These are phyloP conservation scores for Morella rubra DNA, from an alignment of 306 rosid species.

Conservation along the genomic window DNA sequence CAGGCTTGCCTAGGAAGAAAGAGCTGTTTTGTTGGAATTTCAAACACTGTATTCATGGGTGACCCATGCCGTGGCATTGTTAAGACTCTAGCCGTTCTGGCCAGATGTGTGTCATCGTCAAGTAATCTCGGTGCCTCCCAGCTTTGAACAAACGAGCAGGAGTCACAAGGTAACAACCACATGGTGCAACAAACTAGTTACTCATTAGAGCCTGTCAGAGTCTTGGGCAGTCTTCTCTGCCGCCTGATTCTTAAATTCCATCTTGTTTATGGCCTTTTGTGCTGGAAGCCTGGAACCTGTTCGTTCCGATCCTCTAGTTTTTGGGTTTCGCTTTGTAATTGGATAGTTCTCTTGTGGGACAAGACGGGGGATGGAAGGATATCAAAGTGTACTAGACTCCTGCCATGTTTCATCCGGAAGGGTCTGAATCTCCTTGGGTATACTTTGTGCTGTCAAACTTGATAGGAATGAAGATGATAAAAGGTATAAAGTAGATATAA, in stretches of 20 bases:
- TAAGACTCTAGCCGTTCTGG: constrained; percentile 80
- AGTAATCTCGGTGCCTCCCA: constrained; percentile 25
- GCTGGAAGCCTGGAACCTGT: background rate
- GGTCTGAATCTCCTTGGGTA: too few species aligned
- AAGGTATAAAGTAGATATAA: too few species aligned
- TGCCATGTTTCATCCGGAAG: too few species aligned
- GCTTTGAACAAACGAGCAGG: constrained; percentile 32
- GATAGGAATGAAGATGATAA: too few species aligned
- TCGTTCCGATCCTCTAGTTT: background rate
- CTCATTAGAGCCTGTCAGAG: background rate
- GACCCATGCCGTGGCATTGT: constrained; percentile 66
- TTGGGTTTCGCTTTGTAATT: background rate
- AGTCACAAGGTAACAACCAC: constrained; percentile 4
- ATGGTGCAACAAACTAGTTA: background rate
- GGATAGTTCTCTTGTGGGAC: too few species aligned
- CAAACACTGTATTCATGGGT: constrained; percentile 54
- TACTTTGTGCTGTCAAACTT: too few species aligned
- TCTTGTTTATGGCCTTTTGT: background rate
- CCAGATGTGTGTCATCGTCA: constrained; percentile 56
- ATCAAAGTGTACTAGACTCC: too few species aligned
- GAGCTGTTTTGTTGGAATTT: constrained; percentile 65
- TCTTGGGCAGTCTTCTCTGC: background rate
- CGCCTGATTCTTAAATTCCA: background rate
- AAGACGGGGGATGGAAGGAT: too few species aligned
- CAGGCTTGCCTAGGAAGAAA: constrained; percentile 79